Conservation (phyloP, 148 eudicot species). For the Euryodendron excelsum region DNA sequence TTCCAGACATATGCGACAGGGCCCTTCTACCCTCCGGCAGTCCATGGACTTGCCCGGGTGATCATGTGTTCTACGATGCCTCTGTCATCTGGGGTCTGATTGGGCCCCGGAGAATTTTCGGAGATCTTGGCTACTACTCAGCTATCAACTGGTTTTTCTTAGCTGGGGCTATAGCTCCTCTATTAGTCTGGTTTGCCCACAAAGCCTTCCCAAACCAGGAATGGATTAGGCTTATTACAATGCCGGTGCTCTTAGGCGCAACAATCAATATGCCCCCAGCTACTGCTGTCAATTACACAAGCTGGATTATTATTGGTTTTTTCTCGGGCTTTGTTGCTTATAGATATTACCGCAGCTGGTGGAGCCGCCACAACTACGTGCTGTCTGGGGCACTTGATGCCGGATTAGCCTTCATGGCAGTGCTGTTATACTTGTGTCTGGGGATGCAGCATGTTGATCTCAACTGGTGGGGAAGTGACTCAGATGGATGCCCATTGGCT, state of each 20-base stretch:
- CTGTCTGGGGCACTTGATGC: conserved; percentile 84
- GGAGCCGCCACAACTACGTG: conserved; percentile 76
- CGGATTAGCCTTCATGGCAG: conserved; percentile 87
- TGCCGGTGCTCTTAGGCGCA: conserved; percentile 66
- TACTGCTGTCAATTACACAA: conserved; percentile 72
- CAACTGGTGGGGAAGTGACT: conserved; percentile 72
- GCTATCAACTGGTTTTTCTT: conserved; percentile 78
- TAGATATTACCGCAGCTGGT: conserved; percentile 60
- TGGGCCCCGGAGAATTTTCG: conserved; percentile 82
- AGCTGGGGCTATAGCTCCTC: conserved; percentile 67
- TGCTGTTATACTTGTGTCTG: conserved; percentile 57
- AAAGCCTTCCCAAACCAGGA: conserved; percentile 59
- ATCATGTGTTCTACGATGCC: conserved; percentile 74
- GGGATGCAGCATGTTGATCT: conserved; percentile 47
- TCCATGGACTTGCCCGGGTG: conserved; percentile 88
- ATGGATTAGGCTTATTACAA: conserved; percentile 56
- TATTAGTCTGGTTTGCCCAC: conserved; percentile 57
- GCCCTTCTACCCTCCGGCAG: conserved; percentile 59
- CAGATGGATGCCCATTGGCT: conserved; percentile 72
- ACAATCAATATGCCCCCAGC: conserved; percentile 79
- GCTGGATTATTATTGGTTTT: conserved; percentile 75
- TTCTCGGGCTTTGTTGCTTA: conserved; percentile 62
- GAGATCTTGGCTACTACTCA: conserved; percentile 75
- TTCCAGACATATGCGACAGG: conserved; percentile 61
- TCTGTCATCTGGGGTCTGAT: conserved; percentile 91